These are phyloP conservation scores for Multifurca ochricompacta DNA, from an alignment of 768 basidiomycete genomes.

Conservation along the genomic window DNA sequence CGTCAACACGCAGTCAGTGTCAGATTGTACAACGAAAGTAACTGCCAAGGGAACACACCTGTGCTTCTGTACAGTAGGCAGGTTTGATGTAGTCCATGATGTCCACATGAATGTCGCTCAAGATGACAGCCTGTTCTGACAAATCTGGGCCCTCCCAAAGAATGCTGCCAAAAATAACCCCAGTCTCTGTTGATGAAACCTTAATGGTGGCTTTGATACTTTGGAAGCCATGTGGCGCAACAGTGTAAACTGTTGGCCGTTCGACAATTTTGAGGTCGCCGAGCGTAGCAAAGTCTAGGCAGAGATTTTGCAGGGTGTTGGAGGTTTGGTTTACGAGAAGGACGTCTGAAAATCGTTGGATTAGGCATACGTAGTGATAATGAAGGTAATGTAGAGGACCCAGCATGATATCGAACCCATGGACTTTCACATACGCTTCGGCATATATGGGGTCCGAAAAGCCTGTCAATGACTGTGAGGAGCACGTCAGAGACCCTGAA, in stretches of 20 bases:
- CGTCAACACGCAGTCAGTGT: not conserved
- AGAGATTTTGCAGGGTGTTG: conserved; percentile 92
- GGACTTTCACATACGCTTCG: conserved; percentile 95
- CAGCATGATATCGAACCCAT: conserved; percentile 93
- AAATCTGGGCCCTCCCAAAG: conserved; percentile 90
- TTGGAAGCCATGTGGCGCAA: conserved; percentile 96
- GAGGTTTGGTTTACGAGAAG: conserved; percentile 93
- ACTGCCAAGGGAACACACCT: conserved; percentile 42
- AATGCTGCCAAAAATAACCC: conserved; percentile 96
- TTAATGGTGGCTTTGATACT: conserved; percentile 99
- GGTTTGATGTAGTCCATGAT: conserved; percentile 99
- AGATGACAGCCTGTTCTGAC: conserved; percentile 83
- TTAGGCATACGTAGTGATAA: not conserved
- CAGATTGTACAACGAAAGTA: not conserved
- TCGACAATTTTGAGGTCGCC: conserved; percentile 97
- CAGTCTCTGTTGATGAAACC: conserved; percentile 96
- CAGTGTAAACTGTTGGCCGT: conserved; percentile 86
- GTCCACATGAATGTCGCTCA: conserved; percentile 97
- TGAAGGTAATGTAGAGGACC: conserved; percentile 37
- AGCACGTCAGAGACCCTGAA: not conserved
- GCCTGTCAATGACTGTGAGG: conserved; percentile 36
- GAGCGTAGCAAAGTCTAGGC: conserved; percentile 93
- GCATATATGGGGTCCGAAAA: conserved; percentile 99
- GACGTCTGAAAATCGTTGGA: conserved; percentile 51
- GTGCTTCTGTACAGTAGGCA: conserved; percentile 89